These are phyloP conservation scores for Hericium rajendrae DNA, from an alignment of 768 basidiomycete species.

Conservation along the genomic window DNA sequence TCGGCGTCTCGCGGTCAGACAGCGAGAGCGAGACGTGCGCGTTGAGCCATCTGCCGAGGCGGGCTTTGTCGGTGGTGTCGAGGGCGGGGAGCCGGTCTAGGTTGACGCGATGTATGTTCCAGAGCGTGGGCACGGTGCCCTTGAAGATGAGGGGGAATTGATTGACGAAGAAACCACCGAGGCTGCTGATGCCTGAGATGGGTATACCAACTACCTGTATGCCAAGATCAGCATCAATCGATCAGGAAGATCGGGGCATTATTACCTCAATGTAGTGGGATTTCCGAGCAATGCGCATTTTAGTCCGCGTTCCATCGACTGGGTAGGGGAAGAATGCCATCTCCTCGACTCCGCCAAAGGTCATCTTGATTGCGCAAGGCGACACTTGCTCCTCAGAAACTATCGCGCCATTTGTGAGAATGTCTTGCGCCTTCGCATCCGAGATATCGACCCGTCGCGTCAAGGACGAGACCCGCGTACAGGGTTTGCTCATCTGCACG, in stretches of 20 bases:
- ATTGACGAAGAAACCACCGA: slow-evolving; percentile 13
- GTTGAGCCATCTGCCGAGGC: slow-evolving; percentile 22
- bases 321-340: slow-evolving; percentile 35
- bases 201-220: slow-evolving; percentile 24
- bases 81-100: slow-evolving; percentile 27
- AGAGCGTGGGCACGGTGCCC: slow-evolving; percentile 5
- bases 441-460: not conserved
- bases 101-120: slow-evolving; percentile 33
- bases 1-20: slow-evolving; percentile 22
- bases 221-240: slow-evolving; percentile 4
- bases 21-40: slow-evolving; percentile 23
- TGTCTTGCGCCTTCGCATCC: slow-evolving; percentile 1
- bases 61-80: slow-evolving; percentile 10
- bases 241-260: not conserved
- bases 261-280: slow-evolving; percentile 37
- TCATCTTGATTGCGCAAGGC: slow-evolving; percentile 24
- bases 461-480: not conserved
- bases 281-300: slow-evolving; percentile 42
- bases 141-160: slow-evolving; percentile 20
- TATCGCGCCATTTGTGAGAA: slow-evolving; percentile 6
- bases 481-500: not conserved
- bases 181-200: slow-evolving; percentile 8
- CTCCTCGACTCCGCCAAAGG: slow-evolving; percentile 19
- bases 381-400: slow-evolving; percentile 19
- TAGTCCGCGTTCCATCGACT: slow-evolving; percentile 28